Base-by-base conservation (phyloP, 2,329 filamentous ascomycete genomes). In the Lachnellula arida region DNA sequence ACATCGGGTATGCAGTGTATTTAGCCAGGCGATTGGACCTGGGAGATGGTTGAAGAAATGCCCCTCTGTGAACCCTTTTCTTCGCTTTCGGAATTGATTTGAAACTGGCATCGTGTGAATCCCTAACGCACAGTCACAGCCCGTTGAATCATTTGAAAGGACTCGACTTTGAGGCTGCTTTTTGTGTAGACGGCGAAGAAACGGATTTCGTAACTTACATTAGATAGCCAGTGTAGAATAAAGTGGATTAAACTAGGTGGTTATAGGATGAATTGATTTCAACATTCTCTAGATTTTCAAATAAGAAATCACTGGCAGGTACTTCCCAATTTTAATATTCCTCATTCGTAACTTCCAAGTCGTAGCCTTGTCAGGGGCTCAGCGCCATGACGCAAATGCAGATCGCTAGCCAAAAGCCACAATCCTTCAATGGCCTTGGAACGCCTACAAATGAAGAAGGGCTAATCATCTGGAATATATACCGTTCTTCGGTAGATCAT, bases 1-100 rank as follows among this genome's bases (percentile, higher is more conserved):
- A 55, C 55, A 56, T 58, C 17, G 42, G n/a, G 42, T 44, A 23
- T 2, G 42, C 42, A 19, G 42, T 22, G 37, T 17, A 39, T 15
- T 11, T 15, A 14, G n/a, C 19, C 15, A 44, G 19, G 42, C 42
- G 42, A 22, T 17, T 17, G 42, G n/a, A 44, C 4, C 8, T 9
- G 42, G 17, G 9, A 2, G 3, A 28, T 28, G 7, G 8, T 28
- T 17, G 42, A 1, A 44, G 9, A 8, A 39, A 17, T 15, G 37
- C n/a, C 19, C 19, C 17, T 44, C 5, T 5, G 14, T 8, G 17
- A 22, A 17, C 4, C 17, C 12, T 15, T 5, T 17, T 17, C 17
- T 12, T 1, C 9, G 5, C 0, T 23, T 44, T 2, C n/a, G n/a
- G 19, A 22, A 15, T 11, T 44, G 17, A 2, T 3, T 23, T 22